These are phyloP conservation scores for Rachicladosporium sp. DNA, from an alignment of 2,329 filamentous ascomycete genomes.

Conservation along the genomic window DNA sequence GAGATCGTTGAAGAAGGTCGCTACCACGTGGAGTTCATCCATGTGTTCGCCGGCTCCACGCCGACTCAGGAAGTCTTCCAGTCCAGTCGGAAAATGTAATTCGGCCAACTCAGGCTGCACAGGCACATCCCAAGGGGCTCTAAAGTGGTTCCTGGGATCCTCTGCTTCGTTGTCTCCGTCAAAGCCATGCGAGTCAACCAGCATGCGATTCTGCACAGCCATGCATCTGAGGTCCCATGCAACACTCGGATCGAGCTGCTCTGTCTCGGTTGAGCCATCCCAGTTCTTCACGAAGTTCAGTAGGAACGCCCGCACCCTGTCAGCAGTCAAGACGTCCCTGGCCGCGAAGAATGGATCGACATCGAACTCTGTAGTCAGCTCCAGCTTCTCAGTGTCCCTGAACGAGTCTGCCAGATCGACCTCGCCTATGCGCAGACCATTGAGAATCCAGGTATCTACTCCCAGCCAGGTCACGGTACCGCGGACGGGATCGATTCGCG, in stretches of 20 bases:
- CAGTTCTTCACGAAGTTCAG: background rate
- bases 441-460: slow-evolving; percentile 3
- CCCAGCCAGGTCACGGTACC: background rate
- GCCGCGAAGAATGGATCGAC: slow-evolving; percentile 4
- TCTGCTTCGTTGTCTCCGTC: background rate
- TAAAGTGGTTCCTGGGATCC: slow-evolving; percentile 1
- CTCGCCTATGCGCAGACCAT: slow-evolving; percentile 4
- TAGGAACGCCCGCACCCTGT: background rate
- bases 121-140: slow-evolving; percentile 4
- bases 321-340: background rate
- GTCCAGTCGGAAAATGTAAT: background rate
- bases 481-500: background rate
- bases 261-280: background rate
- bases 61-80: background rate
- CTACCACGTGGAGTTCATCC: background rate
- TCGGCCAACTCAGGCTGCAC: background rate
- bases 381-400: background rate
- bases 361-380: slow-evolving; percentile 1
- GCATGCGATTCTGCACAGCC: slow-evolving; percentile 1
- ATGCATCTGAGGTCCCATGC: slow-evolving; percentile 1
- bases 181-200: background rate
- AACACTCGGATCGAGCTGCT: slow-evolving; percentile 2
- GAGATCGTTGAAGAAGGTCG: slow-evolving; percentile 1
- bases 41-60: background rate
- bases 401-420: background rate